These are phyloP conservation scores for Coleophoma crateriformis DNA, from an alignment of 2,329 filamentous ascomycete genomes.

Conservation along the genomic window DNA sequence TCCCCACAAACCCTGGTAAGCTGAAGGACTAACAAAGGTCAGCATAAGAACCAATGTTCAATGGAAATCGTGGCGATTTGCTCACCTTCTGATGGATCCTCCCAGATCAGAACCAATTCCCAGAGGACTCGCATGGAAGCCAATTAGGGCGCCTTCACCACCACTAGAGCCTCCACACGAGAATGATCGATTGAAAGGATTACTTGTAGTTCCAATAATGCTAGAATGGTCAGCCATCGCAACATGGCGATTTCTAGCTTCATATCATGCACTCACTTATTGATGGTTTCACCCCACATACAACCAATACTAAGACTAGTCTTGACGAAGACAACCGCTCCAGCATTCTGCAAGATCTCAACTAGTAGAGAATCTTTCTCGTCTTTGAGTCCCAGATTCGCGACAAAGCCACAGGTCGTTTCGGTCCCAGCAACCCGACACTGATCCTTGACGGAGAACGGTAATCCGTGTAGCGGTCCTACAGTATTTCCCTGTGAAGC, in stretches of 20 bases:
- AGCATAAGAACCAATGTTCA: not conserved
- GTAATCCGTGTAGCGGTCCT: slow-evolving; percentile 30
- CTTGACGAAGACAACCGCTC: slow-evolving; percentile 30
- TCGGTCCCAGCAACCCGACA: not conserved
- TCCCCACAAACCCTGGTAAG: not conserved
- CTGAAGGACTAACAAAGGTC: not conserved
- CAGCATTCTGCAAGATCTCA: slow-evolving; percentile 33
- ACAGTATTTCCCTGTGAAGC: slow-evolving; percentile 36
- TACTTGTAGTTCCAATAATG: slow-evolving; percentile 30
- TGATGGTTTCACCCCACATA: slow-evolving; percentile 24
- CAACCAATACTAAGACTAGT: slow-evolving; percentile 16
- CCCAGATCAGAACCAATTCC: slow-evolving; percentile 59
- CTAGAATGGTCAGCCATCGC: not conserved
- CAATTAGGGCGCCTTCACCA: slow-evolving; percentile 55
- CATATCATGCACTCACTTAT: slow-evolving; percentile 15
- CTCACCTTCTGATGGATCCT: slow-evolving; percentile 18
- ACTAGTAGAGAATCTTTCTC: slow-evolving; percentile 40
- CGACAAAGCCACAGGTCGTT: slow-evolving; percentile 15
- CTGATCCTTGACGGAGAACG: slow-evolving; percentile 26
- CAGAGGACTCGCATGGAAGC: slow-evolving; percentile 43
- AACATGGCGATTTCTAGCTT: not conserved
- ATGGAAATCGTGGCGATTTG: not conserved
- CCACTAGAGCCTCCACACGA: slow-evolving; percentile 58
- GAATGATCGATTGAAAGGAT: slow-evolving; percentile 49
- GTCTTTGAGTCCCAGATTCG: slow-evolving; percentile 17